A percentile compares a stretch with the other conserved stretches of the same genome.
These are phyloP conservation scores for Nyssa sinensis DNA, from an alignment of 148 eudicot genomes.

Conservation along the genomic window DNA sequence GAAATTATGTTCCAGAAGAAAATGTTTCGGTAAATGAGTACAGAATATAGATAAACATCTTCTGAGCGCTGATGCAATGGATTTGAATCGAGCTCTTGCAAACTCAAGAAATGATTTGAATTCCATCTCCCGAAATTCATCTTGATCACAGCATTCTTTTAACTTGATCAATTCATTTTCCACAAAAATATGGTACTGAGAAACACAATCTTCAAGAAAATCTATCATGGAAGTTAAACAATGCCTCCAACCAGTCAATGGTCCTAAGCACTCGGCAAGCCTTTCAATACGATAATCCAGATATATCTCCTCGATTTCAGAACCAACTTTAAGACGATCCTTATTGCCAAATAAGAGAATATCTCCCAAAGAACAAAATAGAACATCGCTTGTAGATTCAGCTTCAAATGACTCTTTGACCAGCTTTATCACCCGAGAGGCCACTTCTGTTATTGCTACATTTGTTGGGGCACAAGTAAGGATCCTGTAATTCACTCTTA, in stretches of 20 bases:
- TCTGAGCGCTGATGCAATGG: conserved; percentile 31
- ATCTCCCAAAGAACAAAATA: conserved; percentile 38
- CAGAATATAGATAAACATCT: conserved; percentile 33
- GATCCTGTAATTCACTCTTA: conserved; percentile 35
- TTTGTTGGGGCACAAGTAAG: conserved; percentile 59
- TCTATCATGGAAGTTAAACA: conserved; percentile 31
- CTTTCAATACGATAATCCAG: conserved; percentile 51
- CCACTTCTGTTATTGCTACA: conserved; percentile 54
- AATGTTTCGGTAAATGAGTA: conserved; percentile 53
- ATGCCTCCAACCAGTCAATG: conserved; percentile 51
- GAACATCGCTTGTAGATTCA: conserved; percentile 19
- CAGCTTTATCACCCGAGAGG: conserved; percentile 39
- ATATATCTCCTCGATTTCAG: conserved; percentile 42
- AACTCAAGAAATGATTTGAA: conserved; percentile 47
- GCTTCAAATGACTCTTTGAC: conserved; percentile 24
- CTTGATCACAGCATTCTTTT: conserved; percentile 24
- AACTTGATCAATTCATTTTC: conserved; percentile 42
- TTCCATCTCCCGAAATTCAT: conserved; percentile 3
- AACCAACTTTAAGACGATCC: conserved; percentile 38
- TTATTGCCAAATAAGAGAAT: conserved; percentile 60
- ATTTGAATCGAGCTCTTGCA: conserved; percentile 30
- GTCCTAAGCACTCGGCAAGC: conserved; percentile 46
- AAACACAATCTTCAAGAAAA: conserved; percentile 59
- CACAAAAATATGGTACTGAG: conserved; percentile 39
- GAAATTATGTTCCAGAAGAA: conserved; percentile 25